Evolutionary conservation across 1,284 basidiomycete genomes (phyloP), one percentile per base, ranked within the genome.

Genomic region (Peniophora sp.): DNA sequence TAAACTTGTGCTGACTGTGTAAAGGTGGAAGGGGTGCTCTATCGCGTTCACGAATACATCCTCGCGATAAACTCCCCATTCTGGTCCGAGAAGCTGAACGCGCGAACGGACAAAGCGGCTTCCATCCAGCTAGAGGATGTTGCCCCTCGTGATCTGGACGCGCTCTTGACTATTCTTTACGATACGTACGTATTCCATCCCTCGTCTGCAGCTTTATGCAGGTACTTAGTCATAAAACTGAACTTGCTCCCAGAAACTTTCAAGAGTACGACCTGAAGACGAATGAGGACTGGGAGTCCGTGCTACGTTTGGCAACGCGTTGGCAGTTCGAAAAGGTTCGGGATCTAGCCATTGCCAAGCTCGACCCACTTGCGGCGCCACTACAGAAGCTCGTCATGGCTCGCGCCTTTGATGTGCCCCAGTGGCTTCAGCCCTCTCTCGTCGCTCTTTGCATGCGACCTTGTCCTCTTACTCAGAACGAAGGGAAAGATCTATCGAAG

Each of bases 341-440:
- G 1, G 48, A 48, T 14, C 53, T 57, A 10, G 54, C 57, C 44
- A 52, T 58, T 14, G n/a, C 24, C 12, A 38, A 44, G n/a, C 53
- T 58, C 6, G 19, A 36, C 16, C 46, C 50, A 2, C 25, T 54
- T 32, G 20, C 22, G 9, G 5, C 19, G 51, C 54, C 24, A 49
- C 5, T 56, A 12, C 56, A 59, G 22, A 56, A 58, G 45, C 50
- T 59, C n/a, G 43, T 53, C 10, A 34, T 59, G 2, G 59, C 49
- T 2, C 58, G 51, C 25, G 41, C 22, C 14, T 56, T 53, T 50
- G 38, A 47, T 45, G 34, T 53, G 27, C 27, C 27, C 27, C 5
- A 32, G 12, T 66, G 65, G 65, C 59, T 66, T 3, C 52, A 53
- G 9, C 57, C 59, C 1, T 59, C 58, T 12, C 64, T 61, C 52